phyloP scores from a whole-genome alignment of 371 early-diverging fungal species.

The Circinella umbellata region DNA sequence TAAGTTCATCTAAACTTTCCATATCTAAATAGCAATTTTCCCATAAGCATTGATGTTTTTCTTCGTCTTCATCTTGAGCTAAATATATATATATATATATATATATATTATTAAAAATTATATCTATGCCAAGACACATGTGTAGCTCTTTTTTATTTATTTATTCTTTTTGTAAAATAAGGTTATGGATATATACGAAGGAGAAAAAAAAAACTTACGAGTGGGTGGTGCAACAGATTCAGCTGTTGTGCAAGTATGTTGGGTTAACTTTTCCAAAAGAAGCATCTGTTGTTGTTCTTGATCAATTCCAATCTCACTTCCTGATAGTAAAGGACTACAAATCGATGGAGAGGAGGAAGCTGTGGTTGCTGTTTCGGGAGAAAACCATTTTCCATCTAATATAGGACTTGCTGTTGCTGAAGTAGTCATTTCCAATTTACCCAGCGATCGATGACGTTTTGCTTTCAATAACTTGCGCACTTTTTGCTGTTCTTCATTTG shows the following conservation, averaged over 20 bases:
- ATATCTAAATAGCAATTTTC: constrained; percentile 18
- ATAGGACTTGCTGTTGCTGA: constrained; percentile 11
- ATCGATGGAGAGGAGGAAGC: constrained; percentile 14
- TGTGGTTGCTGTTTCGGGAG: constrained; percentile 15
- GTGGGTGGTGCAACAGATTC: background rate
- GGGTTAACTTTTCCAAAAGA: constrained; percentile 10
- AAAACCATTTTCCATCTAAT: constrained; percentile 15
- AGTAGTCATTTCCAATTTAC: constrained; percentile 34
- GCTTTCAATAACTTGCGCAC: constrained; percentile 38
- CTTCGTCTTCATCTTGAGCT: constrained; percentile 20
- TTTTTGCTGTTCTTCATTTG: constrained; percentile 22
- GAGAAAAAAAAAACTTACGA: background rate
- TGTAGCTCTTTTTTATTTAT: no score
- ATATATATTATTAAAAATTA: background rate
- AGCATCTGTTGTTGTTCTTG: constrained; percentile 10
- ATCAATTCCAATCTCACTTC: background rate
- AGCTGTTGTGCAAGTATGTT: background rate
- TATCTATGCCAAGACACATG: background rate
- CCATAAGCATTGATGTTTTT: constrained; percentile 26
- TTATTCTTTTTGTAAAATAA: background rate
- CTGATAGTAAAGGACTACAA: constrained; percentile 18
- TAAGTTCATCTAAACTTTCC: constrained; percentile 21
- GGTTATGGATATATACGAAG: background rate
- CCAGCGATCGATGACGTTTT: constrained; percentile 44
- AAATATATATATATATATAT: background rate